Base-by-base conservation (phyloP, 139 green algal genomes). In the Spirogloea muscicola region DNA sequence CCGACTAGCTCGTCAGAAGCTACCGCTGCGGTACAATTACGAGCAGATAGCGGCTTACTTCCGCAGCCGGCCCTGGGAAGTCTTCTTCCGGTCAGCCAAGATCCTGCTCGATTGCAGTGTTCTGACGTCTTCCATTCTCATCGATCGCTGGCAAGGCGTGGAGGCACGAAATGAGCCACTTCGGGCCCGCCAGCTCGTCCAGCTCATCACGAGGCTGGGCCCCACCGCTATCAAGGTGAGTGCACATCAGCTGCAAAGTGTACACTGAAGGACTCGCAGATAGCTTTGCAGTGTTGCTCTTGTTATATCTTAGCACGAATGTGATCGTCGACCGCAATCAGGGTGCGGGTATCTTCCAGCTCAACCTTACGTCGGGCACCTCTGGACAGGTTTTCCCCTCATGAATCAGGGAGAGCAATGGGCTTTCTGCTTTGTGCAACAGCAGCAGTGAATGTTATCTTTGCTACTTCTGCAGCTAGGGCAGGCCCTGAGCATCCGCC, bases 401-500 rank as follows among this genome's bases (percentile, higher is more conserved):
- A n/a, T n/a, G n/a, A n/a, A n/a, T n/a, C n/a, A n/a, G n/a, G n/a
- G n/a, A n/a, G n/a, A n/a, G n/a, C n/a, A n/a, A n/a, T n/a, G n/a
- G n/a, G n/a, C n/a, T n/a, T n/a, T n/a, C n/a, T n/a, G n/a, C n/a
- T n/a, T n/a, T n/a, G n/a, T n/a, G n/a, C n/a, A n/a, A n/a, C n/a
- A n/a, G n/a, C n/a, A n/a, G n/a, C n/a, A n/a, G n/a, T n/a, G n/a
- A n/a, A n/a, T 16, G 43, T 16, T 51, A 25, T 52, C 52, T 5
- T n/a, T 68, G 46, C 5, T 27, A 41, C 6, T 62, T 9, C 37
- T 60, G 46, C 62, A 72, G 62, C 34, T 79, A 37, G 84, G 84
- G 16, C 84, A 88, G 67, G 85, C 85, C 68, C 72, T 88, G 57
- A 83, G 68, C 64, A 84, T 88, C 5, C 44, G 91, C 59, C 92